A percentile compares a stretch with the other conserved stretches of the same genome.
phyloP scores from a whole-genome alignment of 768 basidiomycete species.

The Suillus bovinus region DNA sequence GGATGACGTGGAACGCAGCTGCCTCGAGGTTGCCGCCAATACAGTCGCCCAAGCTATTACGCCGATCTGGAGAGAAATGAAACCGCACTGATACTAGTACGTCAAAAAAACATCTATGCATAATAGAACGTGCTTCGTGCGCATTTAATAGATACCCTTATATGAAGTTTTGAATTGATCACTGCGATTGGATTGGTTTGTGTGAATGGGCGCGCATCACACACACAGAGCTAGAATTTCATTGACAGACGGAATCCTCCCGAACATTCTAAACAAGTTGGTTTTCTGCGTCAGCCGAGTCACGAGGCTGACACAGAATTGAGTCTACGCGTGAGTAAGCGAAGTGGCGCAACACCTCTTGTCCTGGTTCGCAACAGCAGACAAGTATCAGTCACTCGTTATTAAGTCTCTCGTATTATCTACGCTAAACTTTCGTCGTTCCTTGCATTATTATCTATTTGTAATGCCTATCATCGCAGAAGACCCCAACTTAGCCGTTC shows the following conservation, averaged over 20 bases:
- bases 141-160: slow-evolving; percentile 1
- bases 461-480: too few species aligned
- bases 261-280: not conserved
- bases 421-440: too few species aligned
- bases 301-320: too few species aligned
- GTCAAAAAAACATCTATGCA: not conserved
- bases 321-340: too few species aligned
- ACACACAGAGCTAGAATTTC: not conserved
- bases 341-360: too few species aligned
- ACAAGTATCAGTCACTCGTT: too few species aligned
- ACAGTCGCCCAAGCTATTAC: slow-evolving; percentile 76
- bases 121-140: not conserved
- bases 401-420: too few species aligned
- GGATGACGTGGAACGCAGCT: slow-evolving; percentile 58
- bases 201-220: not conserved
- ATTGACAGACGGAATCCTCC: not conserved
- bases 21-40: slow-evolving; percentile 69
- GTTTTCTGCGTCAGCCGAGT: too few species aligned
- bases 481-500: too few species aligned
- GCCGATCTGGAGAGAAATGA: slow-evolving; percentile 58
- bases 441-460: too few species aligned
- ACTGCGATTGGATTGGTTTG: not conserved
- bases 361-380: too few species aligned
- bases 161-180: not conserved
- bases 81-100: slow-evolving; percentile 23